Evolutionary conservation across 176 grass and related monocot genomes (phyloP).

Genomic region (Bothriochloa decipiens): DNA sequence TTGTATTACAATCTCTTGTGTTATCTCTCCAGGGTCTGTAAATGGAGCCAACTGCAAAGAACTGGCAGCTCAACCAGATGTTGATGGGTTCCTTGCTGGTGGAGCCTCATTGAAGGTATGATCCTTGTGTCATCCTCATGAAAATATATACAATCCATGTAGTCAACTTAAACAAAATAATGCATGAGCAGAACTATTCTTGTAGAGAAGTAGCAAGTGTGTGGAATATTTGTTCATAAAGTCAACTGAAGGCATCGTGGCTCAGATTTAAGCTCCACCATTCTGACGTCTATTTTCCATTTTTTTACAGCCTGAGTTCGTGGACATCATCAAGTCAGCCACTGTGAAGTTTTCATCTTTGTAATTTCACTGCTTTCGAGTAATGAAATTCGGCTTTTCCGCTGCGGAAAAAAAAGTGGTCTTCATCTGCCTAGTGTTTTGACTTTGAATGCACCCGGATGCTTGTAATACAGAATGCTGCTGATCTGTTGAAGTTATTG

Average conservation of each 20-base stretch:
- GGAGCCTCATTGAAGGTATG: slow-evolving; percentile 92
- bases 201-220: background rate
- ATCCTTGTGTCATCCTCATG: background rate
- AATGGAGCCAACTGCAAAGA: slow-evolving; percentile 74
- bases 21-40: slow-evolving; percentile 63
- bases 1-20: background rate
- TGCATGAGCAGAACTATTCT: background rate
- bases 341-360: slow-evolving; percentile 61
- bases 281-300: slow-evolving; percentile 1
- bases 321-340: slow-evolving; percentile 79
- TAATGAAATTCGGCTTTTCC: no score
- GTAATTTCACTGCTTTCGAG: no score
- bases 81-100: slow-evolving; percentile 85
- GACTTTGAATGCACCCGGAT: slow-evolving; percentile 1
- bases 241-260: background rate
- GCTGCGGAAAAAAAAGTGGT: background rate
- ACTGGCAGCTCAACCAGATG: slow-evolving; percentile 67
- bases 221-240: background rate
- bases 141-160: background rate
- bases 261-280: background rate
- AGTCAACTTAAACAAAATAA: background rate
- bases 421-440: slow-evolving; percentile 48
- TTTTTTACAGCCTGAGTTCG: slow-evolving; percentile 72
- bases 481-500: background rate
- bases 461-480: background rate